Base-by-base conservation (phyloP, 163 green algal genomes). In the Chloroidium sp. region DNA sequence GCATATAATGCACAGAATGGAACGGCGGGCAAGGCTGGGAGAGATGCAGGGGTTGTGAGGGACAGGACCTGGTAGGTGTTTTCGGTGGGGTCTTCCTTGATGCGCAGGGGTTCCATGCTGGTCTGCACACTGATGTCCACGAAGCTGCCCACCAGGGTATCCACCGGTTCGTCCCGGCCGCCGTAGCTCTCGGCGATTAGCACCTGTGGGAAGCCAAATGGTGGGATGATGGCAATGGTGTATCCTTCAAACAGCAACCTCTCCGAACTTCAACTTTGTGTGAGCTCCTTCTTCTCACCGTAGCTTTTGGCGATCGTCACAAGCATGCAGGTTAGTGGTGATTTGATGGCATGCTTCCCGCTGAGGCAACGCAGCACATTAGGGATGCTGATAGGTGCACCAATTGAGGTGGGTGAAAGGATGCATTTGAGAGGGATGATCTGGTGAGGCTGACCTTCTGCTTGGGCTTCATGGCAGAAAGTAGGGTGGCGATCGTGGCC, bases 161-260 rank as follows among this genome's bases (percentile, higher is more conserved):
- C 95, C 14, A 99, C 94, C 0, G 95, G 95, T 88, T 98, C 95
- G 83, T 99, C 95, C 2, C 85, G 81, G 2, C 95, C 95, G 69
- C 95, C 95, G 85, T 92, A 98, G 36, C 83, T 93, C 91, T 99
- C 95, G 1, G 90, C 93, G 59, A 98, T 87, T 62, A 97, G 75
- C 3, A 95, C 86, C 87, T 94, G 88, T 72, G 67, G 6, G 36
- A 36, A 36, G 36, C 36, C 36, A 36, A 36, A 36, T 36, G 36
- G 36, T 36, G 36, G 36, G 36, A 36, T 36, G 36, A 36, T 36
- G 36, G 36, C 36, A 36, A 36, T 36, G 36, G 36, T 36, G 36
- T 36, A 36, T 36, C 36, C 36, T 36, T 36, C 36, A 36, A 36
- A 36, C 36, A 36, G 36, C 36, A 36, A 36, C 36, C 36, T 36